Conservation (phyloP, 768 basidiomycete genomes). For the Hygrophoropsis aurantiaca region DNA sequence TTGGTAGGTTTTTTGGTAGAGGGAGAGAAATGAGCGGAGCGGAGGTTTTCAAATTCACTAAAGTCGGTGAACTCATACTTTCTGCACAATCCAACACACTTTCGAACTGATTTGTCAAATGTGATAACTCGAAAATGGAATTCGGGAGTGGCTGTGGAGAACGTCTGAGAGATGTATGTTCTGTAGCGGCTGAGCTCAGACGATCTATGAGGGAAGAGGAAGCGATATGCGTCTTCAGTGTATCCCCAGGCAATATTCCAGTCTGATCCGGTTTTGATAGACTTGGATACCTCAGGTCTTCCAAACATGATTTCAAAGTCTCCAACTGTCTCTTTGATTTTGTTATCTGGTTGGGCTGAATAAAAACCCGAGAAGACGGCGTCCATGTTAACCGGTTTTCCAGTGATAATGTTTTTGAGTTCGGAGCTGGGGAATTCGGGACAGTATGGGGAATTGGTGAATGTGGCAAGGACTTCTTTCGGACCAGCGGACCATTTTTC, state of each 20-base stretch:
- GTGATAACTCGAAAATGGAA: constrained; percentile 21
- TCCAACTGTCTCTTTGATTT: constrained; percentile 12
- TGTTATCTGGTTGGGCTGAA: constrained; percentile 9
- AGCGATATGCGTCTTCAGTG: constrained; percentile 12
- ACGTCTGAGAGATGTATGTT: constrained; percentile 21
- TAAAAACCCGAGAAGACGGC: constrained; percentile 18
- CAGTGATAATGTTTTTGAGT: constrained; percentile 26
- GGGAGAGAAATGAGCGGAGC: background rate
- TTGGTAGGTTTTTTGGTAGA: background rate
- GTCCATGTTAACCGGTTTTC: constrained; percentile 28
- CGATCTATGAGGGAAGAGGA: constrained; percentile 26
- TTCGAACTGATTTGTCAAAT: constrained; percentile 30
- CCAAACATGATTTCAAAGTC: constrained; percentile 10
- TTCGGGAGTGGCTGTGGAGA: constrained; percentile 8
- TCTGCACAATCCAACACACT: constrained; percentile 14
- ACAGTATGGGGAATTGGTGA: background rate
- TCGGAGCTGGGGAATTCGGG: constrained; percentile 23
- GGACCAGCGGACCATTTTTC: too few relatives aligned
- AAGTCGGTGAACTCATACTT: constrained; percentile 19
- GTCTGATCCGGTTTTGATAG: constrained; percentile 15
- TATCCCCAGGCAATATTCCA: constrained; percentile 25
- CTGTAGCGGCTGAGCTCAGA: constrained; percentile 25
- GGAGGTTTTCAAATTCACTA: background rate
- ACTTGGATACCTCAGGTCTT: constrained; percentile 1
- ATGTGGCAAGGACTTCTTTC: too few relatives aligned